Conservation (phyloP, 1,139 yeast genomes). For the Yamadazyma conglobata region DNA sequence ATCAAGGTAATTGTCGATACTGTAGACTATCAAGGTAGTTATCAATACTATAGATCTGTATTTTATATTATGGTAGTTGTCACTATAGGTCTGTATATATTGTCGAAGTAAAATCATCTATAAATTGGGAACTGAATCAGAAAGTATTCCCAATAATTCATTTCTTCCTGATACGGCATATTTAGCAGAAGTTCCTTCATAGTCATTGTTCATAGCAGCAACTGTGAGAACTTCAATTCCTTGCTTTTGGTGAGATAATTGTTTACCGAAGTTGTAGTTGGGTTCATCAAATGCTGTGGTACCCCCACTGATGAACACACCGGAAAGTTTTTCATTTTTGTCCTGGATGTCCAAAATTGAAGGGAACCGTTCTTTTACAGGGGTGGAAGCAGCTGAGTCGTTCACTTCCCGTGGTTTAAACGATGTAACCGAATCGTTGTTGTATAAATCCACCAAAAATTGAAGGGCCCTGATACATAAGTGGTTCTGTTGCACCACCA, state of each 20-base stretch:
- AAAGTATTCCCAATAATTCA: constrained; percentile 58
- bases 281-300: constrained; percentile 70
- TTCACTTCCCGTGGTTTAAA: constrained; percentile 20
- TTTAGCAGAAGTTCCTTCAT: constrained; percentile 55
- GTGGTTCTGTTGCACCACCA: constrained; percentile 62
- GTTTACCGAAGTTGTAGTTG: constrained; percentile 58
- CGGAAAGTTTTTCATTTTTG: constrained; percentile 19
- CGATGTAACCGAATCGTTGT: constrained; percentile 22
- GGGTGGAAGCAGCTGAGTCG: constrained; percentile 13
- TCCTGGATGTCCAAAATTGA: constrained; percentile 3
- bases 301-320: constrained; percentile 63
- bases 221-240: constrained; percentile 54
- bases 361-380: constrained; percentile 9
- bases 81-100: too few relatives aligned
- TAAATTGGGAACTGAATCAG: too few relatives aligned
- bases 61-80: too few relatives aligned
- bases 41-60: too few relatives aligned
- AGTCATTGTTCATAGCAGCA: constrained; percentile 45
- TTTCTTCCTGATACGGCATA: constrained; percentile 75
- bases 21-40: too few relatives aligned
- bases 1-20: too few relatives aligned
- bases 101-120: too few relatives aligned
- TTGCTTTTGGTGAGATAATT: constrained; percentile 30
- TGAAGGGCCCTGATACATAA: constrained; percentile 52
- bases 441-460: constrained; percentile 39